A percentile compares a stretch with the other conserved stretches of the same genome.
These are phyloP conservation scores for Jacaranda copaia DNA, from an alignment of 257 asterid species.

Conservation along the genomic window DNA sequence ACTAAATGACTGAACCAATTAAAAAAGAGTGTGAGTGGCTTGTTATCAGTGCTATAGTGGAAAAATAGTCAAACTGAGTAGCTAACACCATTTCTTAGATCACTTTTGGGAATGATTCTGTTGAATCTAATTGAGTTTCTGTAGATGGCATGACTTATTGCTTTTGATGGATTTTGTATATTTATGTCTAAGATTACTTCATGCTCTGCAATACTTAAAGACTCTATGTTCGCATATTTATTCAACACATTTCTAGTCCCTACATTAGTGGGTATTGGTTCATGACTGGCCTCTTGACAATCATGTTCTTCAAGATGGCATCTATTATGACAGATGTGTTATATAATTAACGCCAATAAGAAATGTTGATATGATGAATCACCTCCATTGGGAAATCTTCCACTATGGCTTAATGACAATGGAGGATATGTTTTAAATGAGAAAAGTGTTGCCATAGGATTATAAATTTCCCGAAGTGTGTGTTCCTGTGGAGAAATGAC, in stretches of 20 bases:
- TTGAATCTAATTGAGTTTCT: slow-evolving; percentile 4
- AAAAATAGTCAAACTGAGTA: background rate
- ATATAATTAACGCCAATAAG: slow-evolving; percentile 6
- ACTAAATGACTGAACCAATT: too few species aligned
- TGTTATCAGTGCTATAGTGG: too few species aligned
- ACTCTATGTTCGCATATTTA: background rate
- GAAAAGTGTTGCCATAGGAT: background rate
- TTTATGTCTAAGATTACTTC: background rate
- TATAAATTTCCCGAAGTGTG: background rate
- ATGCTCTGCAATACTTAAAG: background rate
- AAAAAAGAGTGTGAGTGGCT: too few species aligned
- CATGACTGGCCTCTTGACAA: background rate
- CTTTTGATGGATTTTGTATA: background rate
- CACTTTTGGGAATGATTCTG: background rate
- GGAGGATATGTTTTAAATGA: background rate
- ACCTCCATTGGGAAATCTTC: background rate
- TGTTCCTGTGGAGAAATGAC: background rate
- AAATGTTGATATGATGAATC: background rate
- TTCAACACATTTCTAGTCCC: background rate
- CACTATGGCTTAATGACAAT: background rate
- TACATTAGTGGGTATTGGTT: background rate
- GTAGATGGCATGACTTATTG: background rate
- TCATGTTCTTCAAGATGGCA: background rate
- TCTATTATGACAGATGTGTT: background rate
- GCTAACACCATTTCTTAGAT: background rate